Conservation (phyloP, 2,329 filamentous ascomycete species). For the Ceratocystis lukuohia region DNA sequence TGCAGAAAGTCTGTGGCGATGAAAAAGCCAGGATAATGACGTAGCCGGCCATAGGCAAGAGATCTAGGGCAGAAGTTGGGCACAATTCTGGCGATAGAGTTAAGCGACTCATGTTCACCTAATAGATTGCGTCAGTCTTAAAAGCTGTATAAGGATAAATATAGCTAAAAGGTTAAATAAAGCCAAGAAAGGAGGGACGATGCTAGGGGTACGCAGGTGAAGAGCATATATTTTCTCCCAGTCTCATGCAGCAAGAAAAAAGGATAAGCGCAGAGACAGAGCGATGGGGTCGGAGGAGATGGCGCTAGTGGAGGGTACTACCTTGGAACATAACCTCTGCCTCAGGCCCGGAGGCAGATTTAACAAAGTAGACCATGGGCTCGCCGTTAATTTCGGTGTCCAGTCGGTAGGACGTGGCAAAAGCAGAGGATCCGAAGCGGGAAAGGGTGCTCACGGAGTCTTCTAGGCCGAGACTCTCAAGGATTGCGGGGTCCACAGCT, state of each 20-base stretch:
- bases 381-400: slow-evolving; percentile 35
- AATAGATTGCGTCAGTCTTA: slow-evolving; percentile 13
- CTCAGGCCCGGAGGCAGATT: slow-evolving; percentile 47
- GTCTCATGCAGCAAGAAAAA: background rate
- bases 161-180: background rate
- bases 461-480: slow-evolving; percentile 47
- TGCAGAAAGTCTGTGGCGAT: slow-evolving; percentile 72
- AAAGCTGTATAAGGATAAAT: background rate
- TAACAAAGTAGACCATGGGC: slow-evolving; percentile 53
- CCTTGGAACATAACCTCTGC: slow-evolving; percentile 58
- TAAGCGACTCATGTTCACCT: slow-evolving; percentile 75
- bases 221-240: background rate
- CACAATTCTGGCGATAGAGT: slow-evolving; percentile 60
- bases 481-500: slow-evolving; percentile 48
- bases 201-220: background rate
- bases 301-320: slow-evolving; percentile 23
- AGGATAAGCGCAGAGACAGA: background rate
- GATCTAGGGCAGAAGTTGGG: slow-evolving; percentile 64
- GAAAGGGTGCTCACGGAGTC: slow-evolving; percentile 40
- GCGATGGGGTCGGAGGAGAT: background rate
- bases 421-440: slow-evolving; percentile 52
- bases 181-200: background rate
- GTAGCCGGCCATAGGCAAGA: slow-evolving; percentile 54
- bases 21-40: slow-evolving; percentile 41
- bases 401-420: slow-evolving; percentile 52